Conservation (phyloP, 2,329 filamentous ascomycete genomes). For the Polychaeton citri region DNA sequence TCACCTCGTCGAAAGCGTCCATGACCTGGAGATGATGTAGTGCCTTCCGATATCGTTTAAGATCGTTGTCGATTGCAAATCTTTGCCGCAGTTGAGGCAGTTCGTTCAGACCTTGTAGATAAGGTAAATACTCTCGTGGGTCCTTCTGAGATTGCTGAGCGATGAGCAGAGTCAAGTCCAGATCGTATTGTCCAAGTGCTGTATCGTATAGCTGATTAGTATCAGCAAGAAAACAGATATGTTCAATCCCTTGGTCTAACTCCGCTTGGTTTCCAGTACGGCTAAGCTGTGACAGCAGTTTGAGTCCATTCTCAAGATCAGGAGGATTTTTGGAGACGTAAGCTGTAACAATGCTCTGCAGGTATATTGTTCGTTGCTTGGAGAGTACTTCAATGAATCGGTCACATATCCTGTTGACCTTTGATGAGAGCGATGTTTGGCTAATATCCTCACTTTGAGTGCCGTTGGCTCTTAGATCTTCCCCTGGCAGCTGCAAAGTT, state of each 20-base stretch:
- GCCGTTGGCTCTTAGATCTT: conserved; percentile 8
- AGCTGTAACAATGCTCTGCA: conserved; percentile 89
- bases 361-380: conserved; percentile 46
- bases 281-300: conserved; percentile 60
- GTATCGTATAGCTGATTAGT: conserved; percentile 85
- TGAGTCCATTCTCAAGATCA: conserved; percentile 72
- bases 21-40: conserved; percentile 62
- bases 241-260: conserved; percentile 81
- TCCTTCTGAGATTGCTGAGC: conserved; percentile 95
- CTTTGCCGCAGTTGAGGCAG: conserved; percentile 56
- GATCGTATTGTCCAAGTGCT: conserved; percentile 78
- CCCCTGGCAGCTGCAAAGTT: conserved; percentile 43
- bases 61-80: conserved; percentile 80
- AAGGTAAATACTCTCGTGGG: conserved; percentile 87
- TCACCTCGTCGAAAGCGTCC: conserved; percentile 62
- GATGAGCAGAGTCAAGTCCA: conserved; percentile 78
- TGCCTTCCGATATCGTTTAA: conserved; percentile 64
- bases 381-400: conserved; percentile 60
- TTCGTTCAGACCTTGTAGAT: conserved; percentile 74
- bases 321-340: conserved; percentile 89
- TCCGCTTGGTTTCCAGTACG: conserved; percentile 48
- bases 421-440: conserved; percentile 28
- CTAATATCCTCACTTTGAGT: conserved; percentile 9
- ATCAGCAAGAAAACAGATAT: conserved; percentile 95
- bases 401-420: conserved; percentile 82